Conservation (phyloP, 2,329 filamentous ascomycete genomes). For the Amauroascus verrucosus region DNA sequence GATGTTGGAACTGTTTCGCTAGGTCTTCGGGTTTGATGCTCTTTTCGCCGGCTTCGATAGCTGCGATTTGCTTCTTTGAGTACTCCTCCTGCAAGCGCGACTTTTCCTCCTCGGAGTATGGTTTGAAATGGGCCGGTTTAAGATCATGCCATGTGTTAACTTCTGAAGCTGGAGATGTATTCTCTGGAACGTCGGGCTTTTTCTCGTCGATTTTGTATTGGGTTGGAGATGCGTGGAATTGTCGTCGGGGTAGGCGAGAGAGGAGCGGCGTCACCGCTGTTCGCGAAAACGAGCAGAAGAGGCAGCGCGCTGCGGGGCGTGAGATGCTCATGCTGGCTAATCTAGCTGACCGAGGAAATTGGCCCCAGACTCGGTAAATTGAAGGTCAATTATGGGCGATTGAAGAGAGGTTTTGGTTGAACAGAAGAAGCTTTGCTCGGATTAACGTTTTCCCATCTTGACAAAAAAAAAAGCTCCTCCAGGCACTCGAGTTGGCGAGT, state of each 20-base stretch:
- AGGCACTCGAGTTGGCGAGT: no score
- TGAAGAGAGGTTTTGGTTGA: neutral
- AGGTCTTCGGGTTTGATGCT: slow-evolving; percentile 67
- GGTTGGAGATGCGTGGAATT: slow-evolving; percentile 39
- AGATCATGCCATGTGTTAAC: slow-evolving; percentile 15
- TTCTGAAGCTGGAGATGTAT: slow-evolving; percentile 32
- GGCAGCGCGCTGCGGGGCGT: slow-evolving; percentile 40
- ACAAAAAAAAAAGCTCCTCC: neutral
- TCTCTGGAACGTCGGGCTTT: slow-evolving; percentile 21
- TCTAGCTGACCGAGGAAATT: neutral
- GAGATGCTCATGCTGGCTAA: slow-evolving; percentile 39
- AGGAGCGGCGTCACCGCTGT: slow-evolving; percentile 26
- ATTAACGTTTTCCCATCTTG: slow-evolving; percentile 1
- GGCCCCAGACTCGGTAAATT: neutral
- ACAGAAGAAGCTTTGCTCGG: slow-evolving; percentile 4
- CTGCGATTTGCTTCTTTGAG: slow-evolving; percentile 68
- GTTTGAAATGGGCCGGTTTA: slow-evolving; percentile 34
- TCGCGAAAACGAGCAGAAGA: slow-evolving; percentile 40
- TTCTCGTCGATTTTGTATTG: slow-evolving; percentile 22
- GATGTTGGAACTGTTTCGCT: slow-evolving; percentile 58
- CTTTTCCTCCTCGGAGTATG: slow-evolving; percentile 59
- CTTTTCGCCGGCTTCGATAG: slow-evolving; percentile 69
- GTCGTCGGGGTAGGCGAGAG: slow-evolving; percentile 37
- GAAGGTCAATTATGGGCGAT: neutral
- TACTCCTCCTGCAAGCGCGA: slow-evolving; percentile 56